A percentile compares a stretch with the other conserved stretches of the same genome.
phyloP scores from a whole-genome alignment of 169 alveolate species.

The Toxoplasma gondii region DNA sequence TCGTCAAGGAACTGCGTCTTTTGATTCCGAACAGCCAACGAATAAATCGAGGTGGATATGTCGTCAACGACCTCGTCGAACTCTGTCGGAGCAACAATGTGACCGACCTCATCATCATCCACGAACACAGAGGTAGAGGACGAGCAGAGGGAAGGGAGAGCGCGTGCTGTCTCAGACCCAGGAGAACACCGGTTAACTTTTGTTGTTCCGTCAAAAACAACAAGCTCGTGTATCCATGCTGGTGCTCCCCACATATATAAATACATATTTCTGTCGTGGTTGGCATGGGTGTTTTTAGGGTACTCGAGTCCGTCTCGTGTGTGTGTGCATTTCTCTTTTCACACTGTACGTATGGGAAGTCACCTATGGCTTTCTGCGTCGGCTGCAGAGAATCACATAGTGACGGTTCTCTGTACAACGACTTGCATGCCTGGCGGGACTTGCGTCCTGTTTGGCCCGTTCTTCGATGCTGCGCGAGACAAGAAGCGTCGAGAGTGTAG shows the following conservation, averaged over 20 bases:
- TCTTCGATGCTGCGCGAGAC: too few species aligned
- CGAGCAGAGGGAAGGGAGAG: not conserved
- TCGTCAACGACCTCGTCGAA: constrained; percentile 93
- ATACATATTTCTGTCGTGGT: not conserved
- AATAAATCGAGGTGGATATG: constrained; percentile 95
- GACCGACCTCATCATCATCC: constrained; percentile 93
- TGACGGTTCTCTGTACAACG: too few species aligned
- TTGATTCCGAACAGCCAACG: constrained; percentile 95
- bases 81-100: constrained; percentile 93
- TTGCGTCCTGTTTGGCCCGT: too few species aligned
- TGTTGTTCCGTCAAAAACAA: not conserved
- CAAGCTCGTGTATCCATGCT: too few species aligned
- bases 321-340: too few species aligned
- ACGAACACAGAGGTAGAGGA: constrained; percentile 91
- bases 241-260: not conserved
- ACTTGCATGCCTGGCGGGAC: too few species aligned
- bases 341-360: too few species aligned
- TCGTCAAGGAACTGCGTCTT: constrained; percentile 95
- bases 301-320: not conserved
- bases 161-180: not conserved
- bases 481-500: too few species aligned
- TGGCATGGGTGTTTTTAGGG: not conserved
- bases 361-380: too few species aligned
- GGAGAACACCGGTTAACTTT: not conserved
- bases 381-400: too few species aligned